These are phyloP conservation scores for Prunus mume DNA, from an alignment of 306 rosid species.

Conservation along the genomic window DNA sequence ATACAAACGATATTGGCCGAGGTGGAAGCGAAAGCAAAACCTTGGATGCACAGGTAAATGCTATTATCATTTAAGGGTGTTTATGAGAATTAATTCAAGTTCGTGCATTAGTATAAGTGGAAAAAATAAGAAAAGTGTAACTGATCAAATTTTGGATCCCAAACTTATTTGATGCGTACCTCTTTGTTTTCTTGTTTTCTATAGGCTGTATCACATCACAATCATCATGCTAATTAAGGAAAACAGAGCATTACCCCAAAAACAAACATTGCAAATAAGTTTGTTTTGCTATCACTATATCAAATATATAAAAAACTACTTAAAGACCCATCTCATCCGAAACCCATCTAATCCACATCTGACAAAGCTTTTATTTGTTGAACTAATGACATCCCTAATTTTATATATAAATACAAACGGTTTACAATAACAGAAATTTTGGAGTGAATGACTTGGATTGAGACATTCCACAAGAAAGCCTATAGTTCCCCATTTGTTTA, in stretches of 20 bases:
- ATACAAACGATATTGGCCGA: too few relatives aligned
- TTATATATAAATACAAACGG: neutral
- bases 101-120: too few relatives aligned
- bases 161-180: neutral
- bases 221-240: neutral
- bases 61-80: too few relatives aligned
- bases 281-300: neutral
- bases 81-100: too few relatives aligned
- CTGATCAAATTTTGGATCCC: neutral
- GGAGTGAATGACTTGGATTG: neutral
- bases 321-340: neutral
- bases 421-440: neutral
- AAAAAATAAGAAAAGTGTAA: too few relatives aligned
- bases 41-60: too few relatives aligned
- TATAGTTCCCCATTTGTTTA: neutral
- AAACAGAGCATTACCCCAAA: neutral
- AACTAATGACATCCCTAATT: neutral
- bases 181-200: neutral
- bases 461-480: neutral
- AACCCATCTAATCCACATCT: neutral
- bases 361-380: neutral
- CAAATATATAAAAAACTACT: neutral
- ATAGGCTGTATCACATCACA: neutral
- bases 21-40: too few relatives aligned
- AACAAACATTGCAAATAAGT: neutral